Evolutionary conservation across 495 filamentous ascomycete genomes (phyloP), one percentile per base, ranked within the genome.

Genomic region (Trichodelitschia bisporula): DNA sequence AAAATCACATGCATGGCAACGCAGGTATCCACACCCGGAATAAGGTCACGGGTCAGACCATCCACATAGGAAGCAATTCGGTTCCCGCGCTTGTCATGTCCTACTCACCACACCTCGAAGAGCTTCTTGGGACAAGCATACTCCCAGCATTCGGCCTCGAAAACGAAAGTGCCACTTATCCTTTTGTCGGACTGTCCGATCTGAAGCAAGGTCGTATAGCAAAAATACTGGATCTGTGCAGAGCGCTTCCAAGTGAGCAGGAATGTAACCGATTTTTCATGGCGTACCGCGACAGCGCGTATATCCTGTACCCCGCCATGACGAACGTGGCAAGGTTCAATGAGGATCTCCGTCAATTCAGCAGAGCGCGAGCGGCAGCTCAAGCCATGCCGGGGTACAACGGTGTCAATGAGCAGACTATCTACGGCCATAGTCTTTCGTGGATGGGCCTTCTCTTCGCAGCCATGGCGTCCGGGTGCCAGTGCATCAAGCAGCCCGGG

Each of bases 81-180:
- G 59, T 69, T 0, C 48, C 65, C n/a, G 65, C 63, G n/a, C 60
- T 54, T 29, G 66, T 61, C 42, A 66, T 62, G 50, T 3, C 41
- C 43, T 26, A 65, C 61, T 40, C 39, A 32, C 37, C 43, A 11
- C 44, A 40, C 13, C 28, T 54, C 14, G 43, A 51, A 28, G 51
- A 54, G 15, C 53, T 82, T 13, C 43, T 83, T 29, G 67, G 77
- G 41, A 72, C 73, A 30, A 75, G 71, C 38, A 77, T 86, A 48
- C 56, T 79, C 21, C 76, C 77, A 3, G 72, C 83, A 17, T 59
- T 86, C 20, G 77, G 76, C 9, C 62, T 86, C 12, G 77, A 84
- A 42, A 80, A 79, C 36, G 75, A 79, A 33, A 62, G 61, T 19
- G 74, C 77, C 16, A 77, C 77, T 15, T 86, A 83, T 48, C 77